Base-by-base conservation (phyloP, 2,329 filamentous ascomycete genomes). In the Chalara sp. region DNA sequence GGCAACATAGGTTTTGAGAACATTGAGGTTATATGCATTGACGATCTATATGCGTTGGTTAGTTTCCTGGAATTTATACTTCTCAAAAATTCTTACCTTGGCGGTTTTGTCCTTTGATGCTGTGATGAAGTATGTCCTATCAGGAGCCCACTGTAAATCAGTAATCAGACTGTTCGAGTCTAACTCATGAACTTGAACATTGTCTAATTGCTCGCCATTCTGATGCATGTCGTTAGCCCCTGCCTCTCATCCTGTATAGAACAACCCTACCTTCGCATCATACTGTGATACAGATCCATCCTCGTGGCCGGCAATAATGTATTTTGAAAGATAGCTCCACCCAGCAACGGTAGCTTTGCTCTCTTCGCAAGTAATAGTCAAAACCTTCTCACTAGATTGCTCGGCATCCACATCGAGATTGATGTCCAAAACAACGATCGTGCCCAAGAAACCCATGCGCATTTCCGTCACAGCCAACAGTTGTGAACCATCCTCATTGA, bases 41-140 rank as follows among this genome's bases (percentile, higher is more conserved):
- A 96, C 78, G 62, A 97, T 84, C 84, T 86, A 57, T 31, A 28
- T 13, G 28, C 47, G 46, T 59, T 52, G 58, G 55, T 44, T 30
- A 33, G 29, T 13, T 39, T 37, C 13, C 10, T 29, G 12, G 29
- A 37, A 8, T 32, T 5, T 28, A 29, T 13, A 21, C 21, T 32
- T 39, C 8, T 37, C 21, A 12, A 12, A 37, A 7, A 12, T 32
- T 52, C 69, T 35, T 75, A 88, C 86, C 80, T 95, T 96, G 60
- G 93, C 87, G 44, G 87, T 86, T 81, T 99, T 99, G 79, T 99
- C 93, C 78, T 96, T 97, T 67, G 87, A 93, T 52, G 93, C 86
- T 53, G 93, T 99, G 76, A 99, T 93, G 76, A 97, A 97, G 76
- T 96, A 96, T 64, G 91, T 95, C 63, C 92, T 83, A 76, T 99